phyloP scores from a whole-genome alignment of 345 rosid genomes.

The Arabidopsis thaliana region DNA sequence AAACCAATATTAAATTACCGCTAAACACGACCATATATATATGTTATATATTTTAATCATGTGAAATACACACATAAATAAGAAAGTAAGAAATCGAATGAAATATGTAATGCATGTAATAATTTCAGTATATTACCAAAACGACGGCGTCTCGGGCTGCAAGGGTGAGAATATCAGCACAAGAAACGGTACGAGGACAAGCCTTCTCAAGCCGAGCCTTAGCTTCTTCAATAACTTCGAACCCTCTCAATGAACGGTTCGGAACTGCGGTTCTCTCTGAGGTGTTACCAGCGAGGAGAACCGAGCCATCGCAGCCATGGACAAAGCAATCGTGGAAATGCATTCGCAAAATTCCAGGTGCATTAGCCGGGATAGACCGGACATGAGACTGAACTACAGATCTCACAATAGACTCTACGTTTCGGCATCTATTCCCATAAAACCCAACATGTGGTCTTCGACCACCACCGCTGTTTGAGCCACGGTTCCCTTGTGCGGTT shows the following conservation, averaged over 20 bases:
- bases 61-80: too few relatives aligned
- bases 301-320: conserved; percentile 51
- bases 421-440: conserved; percentile 37
- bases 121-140: conserved; percentile 39
- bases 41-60: too few relatives aligned
- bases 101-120: too few relatives aligned
- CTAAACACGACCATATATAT: not conserved
- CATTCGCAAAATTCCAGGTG: conserved; percentile 50
- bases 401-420: conserved; percentile 40
- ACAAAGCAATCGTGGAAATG: conserved; percentile 54
- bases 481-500: conserved; percentile 33
- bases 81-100: too few relatives aligned
- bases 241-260: conserved; percentile 47
- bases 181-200: conserved; percentile 55
- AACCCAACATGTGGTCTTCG: conserved; percentile 35
- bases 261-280: conserved; percentile 48
- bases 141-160: conserved; percentile 56
- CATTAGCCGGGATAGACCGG: conserved; percentile 40
- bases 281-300: conserved; percentile 41
- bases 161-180: conserved; percentile 60
- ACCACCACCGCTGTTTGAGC: conserved; percentile 21
- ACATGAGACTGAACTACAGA: conserved; percentile 44
- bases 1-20: not conserved
- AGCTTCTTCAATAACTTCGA: conserved; percentile 50
- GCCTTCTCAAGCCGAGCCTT: conserved; percentile 45